Base-by-base conservation (phyloP, 2,329 filamentous ascomycete genomes). In the Aureobasidium sp. region DNA sequence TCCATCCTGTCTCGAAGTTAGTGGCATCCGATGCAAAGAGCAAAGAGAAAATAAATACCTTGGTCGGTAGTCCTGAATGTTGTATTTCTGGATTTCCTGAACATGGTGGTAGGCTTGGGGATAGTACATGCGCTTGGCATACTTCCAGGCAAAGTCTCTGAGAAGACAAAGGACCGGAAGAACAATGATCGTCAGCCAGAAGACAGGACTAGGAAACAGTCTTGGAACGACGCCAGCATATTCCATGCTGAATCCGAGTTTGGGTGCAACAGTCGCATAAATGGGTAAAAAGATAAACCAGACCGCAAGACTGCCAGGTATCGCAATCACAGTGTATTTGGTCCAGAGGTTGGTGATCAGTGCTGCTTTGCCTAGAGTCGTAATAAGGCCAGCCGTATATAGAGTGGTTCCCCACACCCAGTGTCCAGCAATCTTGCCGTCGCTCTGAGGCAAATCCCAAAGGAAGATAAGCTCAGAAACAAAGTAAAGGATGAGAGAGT, bases 81-180 rank as follows among this genome's bases (percentile, higher is more conserved):
- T 99, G 79, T 97, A 99, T 78, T 99, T 99, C 76, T 99, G 94
- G 68, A 99, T 99, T 78, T 99, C 94, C 76, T 99, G 94, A 66
- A 99, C 94, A 74, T 99, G 94, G 69, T 99, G 94, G 71, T 99
- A 99, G 47, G 90, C 86, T 76, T 97, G 89, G 27, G 94, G 94
- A 68, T 87, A 88, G 78, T 97, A 99, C 91, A 99, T 97, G 66
- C 94, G 85, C 81, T 96, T 97, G 64, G 85, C 86, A 69, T 97
- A 99, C 80, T 99, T 99, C 92, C 93, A 99, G 3, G 88, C 86
- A 75, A 96, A 90, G 73, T 99, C 94, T 69, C 94, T 83, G 55
- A 92, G 76, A 54, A 99, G 81, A 74, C 93, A 97, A 53, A 97
- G 75, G 8, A 86, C 80, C 0, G 93, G 89, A 44, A 99, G 77